phyloP scores from a whole-genome alignment of 768 basidiomycete genomes.

The Panellus pusillus region DNA sequence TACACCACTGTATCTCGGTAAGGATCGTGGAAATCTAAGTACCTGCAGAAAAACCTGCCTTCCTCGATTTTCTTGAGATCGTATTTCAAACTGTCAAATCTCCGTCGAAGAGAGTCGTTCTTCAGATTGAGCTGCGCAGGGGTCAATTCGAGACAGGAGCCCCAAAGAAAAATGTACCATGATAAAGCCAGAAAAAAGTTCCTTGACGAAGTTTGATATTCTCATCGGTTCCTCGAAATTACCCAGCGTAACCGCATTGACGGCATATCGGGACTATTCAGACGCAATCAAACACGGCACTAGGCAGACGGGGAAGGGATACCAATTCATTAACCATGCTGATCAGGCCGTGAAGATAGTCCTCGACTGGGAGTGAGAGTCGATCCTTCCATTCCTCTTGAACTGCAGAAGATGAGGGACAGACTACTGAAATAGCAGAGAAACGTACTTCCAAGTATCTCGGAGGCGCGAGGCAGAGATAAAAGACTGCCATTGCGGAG shows the following conservation, averaged over 20 bases:
- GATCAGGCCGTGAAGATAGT: slow-evolving; percentile 81
- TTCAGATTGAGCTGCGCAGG: slow-evolving; percentile 70
- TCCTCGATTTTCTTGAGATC: slow-evolving; percentile 89
- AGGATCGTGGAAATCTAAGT: not conserved
- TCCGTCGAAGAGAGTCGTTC: slow-evolving; percentile 70
- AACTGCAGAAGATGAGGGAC: slow-evolving; percentile 41
- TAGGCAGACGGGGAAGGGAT: slow-evolving; percentile 23
- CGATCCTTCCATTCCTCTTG: slow-evolving; percentile 69
- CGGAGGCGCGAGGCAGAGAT: slow-evolving; percentile 50
- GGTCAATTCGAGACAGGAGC: not conserved
- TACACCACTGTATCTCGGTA: slow-evolving; percentile 63
- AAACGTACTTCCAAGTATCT: slow-evolving; percentile 66
- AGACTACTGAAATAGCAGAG: not conserved
- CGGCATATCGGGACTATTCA: slow-evolving; percentile 71
- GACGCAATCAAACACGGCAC: not conserved
- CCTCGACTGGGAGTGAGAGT: slow-evolving; percentile 65
- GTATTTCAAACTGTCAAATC: slow-evolving; percentile 83
- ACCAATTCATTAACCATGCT: slow-evolving; percentile 80
- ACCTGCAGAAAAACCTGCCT: slow-evolving; percentile 43
- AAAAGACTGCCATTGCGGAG: slow-evolving; percentile 59
- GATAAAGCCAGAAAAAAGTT: slow-evolving; percentile 80
- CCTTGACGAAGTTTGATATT: slow-evolving; percentile 79
- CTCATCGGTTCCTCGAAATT: slow-evolving; percentile 77
- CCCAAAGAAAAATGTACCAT: slow-evolving; percentile 50
- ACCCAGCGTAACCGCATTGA: slow-evolving; percentile 81